Conservation (phyloP, 1,284 basidiomycete species). For the Cronartium ribicola region DNA sequence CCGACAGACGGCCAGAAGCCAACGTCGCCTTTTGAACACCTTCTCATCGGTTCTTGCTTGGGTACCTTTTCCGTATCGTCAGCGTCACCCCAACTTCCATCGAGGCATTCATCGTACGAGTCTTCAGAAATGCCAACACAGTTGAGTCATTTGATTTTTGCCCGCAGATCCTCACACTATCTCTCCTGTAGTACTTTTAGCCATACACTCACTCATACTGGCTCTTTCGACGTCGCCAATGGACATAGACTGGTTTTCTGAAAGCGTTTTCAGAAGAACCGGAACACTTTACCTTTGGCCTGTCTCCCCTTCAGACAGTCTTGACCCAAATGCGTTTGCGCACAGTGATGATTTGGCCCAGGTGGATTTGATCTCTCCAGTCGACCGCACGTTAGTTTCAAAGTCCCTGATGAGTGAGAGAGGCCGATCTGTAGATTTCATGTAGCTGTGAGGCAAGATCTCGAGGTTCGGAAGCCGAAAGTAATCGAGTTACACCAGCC, state of each 20-base stretch:
- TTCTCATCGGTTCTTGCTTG: no score
- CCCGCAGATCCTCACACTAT: background rate
- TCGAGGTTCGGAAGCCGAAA: slow-evolving; percentile 78
- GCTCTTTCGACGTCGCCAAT: background rate
- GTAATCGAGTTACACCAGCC: slow-evolving; percentile 87
- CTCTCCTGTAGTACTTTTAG: background rate
- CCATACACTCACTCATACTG: background rate
- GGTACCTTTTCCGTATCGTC: background rate
- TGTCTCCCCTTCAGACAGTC: slow-evolving; percentile 84
- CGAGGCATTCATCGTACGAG: slow-evolving; percentile 83
- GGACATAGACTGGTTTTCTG: slow-evolving; percentile 68
- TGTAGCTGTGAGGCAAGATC: slow-evolving; percentile 70
- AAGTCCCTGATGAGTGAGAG: background rate
- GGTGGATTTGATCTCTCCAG: slow-evolving; percentile 6
- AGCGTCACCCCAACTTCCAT: slow-evolving; percentile 78
- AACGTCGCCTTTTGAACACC: no score
- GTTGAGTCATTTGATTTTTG: slow-evolving; percentile 47
- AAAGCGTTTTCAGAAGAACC: slow-evolving; percentile 97
- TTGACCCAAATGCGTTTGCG: slow-evolving; percentile 87
- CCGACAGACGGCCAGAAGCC: background rate
- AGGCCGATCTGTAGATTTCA: slow-evolving; percentile 65
- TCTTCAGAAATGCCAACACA: slow-evolving; percentile 79
- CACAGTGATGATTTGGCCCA: slow-evolving; percentile 81
- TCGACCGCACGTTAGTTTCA: background rate
- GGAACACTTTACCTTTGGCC: slow-evolving; percentile 83